These are phyloP conservation scores for Boechera stricta DNA, from an alignment of 345 rosid species.

Conservation along the genomic window DNA sequence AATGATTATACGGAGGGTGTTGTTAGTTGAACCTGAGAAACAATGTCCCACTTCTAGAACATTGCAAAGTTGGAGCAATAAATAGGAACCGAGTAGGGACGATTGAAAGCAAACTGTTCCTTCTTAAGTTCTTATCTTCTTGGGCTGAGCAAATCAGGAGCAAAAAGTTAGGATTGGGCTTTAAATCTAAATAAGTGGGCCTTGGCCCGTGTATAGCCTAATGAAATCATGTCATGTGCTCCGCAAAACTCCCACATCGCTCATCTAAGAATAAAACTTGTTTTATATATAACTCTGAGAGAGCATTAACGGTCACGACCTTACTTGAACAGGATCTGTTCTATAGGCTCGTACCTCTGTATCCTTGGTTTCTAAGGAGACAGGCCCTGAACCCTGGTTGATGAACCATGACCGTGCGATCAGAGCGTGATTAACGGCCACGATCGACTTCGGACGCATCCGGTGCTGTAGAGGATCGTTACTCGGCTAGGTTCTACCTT, in stretches of 20 bases:
- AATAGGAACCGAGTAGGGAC: too few species aligned
- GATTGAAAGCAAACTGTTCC: background rate
- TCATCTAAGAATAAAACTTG: rapidly evolving
- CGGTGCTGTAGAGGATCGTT: constrained; percentile 34
- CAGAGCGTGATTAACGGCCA: constrained; percentile 36
- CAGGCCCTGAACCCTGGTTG: constrained; percentile 17
- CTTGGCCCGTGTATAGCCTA: background rate
- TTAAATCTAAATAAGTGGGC: background rate
- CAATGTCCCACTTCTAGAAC: too few species aligned
- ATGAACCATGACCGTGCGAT: constrained; percentile 13
- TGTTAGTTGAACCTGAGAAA: too few species aligned
- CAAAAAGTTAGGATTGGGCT: background rate
- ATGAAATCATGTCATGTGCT: background rate
- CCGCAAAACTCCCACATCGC: constrained; percentile 26
- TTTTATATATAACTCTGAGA: background rate
- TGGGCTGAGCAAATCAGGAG: background rate
- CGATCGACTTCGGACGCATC: background rate
- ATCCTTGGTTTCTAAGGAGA: constrained; percentile 27
- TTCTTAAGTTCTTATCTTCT: too few species aligned
- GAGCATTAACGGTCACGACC: background rate
- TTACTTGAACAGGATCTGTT: constrained; percentile 38
- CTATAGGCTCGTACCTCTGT: constrained; percentile 36
- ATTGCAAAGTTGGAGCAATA: too few species aligned
- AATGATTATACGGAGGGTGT: too few species aligned
- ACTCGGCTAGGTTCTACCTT: constrained; percentile 20